These are phyloP conservation scores for Fulvia fulva DNA, from an alignment of 2,329 filamentous ascomycete species.

Conservation along the genomic window DNA sequence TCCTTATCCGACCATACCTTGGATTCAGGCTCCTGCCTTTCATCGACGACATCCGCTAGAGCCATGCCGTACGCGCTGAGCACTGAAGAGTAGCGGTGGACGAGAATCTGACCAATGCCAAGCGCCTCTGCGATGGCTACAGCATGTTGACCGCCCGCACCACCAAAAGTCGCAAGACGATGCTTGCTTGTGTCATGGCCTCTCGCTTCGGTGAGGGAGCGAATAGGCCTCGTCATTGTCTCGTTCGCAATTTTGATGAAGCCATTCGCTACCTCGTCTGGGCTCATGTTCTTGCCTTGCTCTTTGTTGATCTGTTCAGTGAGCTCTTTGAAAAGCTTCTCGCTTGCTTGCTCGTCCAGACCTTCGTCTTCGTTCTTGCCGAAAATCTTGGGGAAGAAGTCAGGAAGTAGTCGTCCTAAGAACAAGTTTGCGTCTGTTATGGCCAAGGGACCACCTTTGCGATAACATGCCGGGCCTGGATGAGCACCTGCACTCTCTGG, in stretches of 20 bases:
- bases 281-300: constrained; percentile 59
- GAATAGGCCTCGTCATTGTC: constrained; percentile 84
- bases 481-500: constrained; percentile 86
- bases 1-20: constrained; percentile 56
- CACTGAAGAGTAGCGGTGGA: constrained; percentile 84
- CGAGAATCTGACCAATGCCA: constrained; percentile 77
- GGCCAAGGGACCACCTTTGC: constrained; percentile 81
- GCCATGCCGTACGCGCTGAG: constrained; percentile 92
- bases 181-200: constrained; percentile 89
- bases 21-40: constrained; percentile 73
- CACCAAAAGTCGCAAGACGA: constrained; percentile 86
- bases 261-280: constrained; percentile 83
- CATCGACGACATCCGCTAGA: constrained; percentile 86
- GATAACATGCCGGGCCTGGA: constrained; percentile 85
- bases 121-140: constrained; percentile 85
- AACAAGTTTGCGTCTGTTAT: constrained; percentile 93
- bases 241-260: constrained; percentile 89
- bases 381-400: constrained; percentile 95
- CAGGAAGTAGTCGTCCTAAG: constrained; percentile 76
- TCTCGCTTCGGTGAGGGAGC: constrained; percentile 86
- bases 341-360: constrained; percentile 71
- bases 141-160: constrained; percentile 86
- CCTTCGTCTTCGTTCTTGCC: constrained; percentile 82
- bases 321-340: constrained; percentile 69
- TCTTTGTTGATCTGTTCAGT: constrained; percentile 75